Evolutionary conservation across 257 asterid genomes (phyloP).

Genomic region (Ehretia macrophylla): DNA sequence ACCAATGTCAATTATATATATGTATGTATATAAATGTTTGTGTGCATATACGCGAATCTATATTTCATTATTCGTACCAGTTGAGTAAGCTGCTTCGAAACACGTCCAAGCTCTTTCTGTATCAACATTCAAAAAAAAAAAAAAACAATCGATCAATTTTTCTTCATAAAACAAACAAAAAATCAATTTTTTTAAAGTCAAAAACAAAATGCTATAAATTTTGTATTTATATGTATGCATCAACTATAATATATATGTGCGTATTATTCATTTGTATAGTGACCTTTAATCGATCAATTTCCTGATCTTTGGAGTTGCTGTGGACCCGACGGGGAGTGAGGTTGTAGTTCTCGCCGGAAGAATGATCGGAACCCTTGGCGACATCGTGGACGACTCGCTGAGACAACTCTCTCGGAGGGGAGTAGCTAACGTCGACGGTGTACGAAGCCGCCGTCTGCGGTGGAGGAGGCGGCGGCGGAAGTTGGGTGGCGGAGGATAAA

Average conservation of each 20-base stretch:
- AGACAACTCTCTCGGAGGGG: constrained; percentile 88
- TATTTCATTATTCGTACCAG: constrained; percentile 40
- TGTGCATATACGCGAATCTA: not conserved
- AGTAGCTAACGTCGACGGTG: constrained; percentile 28
- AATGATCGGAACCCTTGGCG: not conserved
- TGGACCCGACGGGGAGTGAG: no score
- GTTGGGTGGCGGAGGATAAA: constrained; percentile 30
- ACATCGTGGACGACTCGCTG: constrained; percentile 38
- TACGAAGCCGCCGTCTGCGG: constrained; percentile 15
- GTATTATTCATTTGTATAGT: not conserved
- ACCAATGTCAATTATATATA: not conserved
- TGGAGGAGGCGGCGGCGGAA: constrained; percentile 8
- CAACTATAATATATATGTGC: not conserved
- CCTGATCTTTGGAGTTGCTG: constrained; percentile 32
- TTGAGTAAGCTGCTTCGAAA: constrained; percentile 46
- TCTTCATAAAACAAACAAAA: not conserved
- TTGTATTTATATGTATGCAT: not conserved
- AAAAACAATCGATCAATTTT: not conserved
- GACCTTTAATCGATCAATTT: constrained; percentile 59
- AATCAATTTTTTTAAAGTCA: no score
- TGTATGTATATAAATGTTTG: not conserved
- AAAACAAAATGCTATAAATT: not conserved
- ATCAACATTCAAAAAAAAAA: not conserved
- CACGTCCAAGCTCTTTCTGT: constrained; percentile 27
- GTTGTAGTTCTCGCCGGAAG: not conserved